Base-by-base conservation (phyloP, 2,329 filamentous ascomycete species). In the Pseudogymnoascus sp. region DNA sequence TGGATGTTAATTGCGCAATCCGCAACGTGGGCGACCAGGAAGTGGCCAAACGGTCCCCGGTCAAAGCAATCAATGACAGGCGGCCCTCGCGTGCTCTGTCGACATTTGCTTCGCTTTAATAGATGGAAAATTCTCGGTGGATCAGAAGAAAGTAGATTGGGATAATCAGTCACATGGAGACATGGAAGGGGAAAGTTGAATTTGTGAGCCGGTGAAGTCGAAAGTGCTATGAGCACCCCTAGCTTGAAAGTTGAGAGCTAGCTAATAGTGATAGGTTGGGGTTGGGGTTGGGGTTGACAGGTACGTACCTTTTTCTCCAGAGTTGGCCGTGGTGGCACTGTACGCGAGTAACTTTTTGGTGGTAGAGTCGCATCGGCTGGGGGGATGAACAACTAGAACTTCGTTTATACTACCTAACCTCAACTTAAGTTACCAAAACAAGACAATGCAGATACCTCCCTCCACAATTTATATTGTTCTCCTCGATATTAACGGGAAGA, bases 1-100 rank as follows among this genome's bases (percentile, higher is more conserved):
- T 34, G 51, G 51, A 57, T 57, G 51, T 57, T 5, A 14, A 57
- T 57, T 57, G 51, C 51, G 51, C 51, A 57, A 57, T 57, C 5
- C 29, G 51, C 51, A 57, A 57, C 51, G 51, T 57, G 51, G 51
- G 29, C 5, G 51, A 57, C 51, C 29, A 57, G 51, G 51, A 57
- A 57, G 51, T 57, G 29, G 51, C 51, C 2, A 5, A 34, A 8
- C 3, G 29, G 10, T 21, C 51, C 51, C 51, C n/a, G 29, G 16
- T 57, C 51, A 36, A 36, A 18, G 16, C 16, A 57, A 36, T 57
- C 29, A 57, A 34, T 57, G 51, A 34, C 51, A 36, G 29, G 29
- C n/a, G 29, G 29, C 51, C 29, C 29, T 34, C 8, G 51, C 51
- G 29, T 34, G 29, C 29, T 57, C 11, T 57, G 51, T 34, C 29